Conservation (phyloP, 2,329 filamentous ascomycete species). For the Rhynchosporium secalis region DNA sequence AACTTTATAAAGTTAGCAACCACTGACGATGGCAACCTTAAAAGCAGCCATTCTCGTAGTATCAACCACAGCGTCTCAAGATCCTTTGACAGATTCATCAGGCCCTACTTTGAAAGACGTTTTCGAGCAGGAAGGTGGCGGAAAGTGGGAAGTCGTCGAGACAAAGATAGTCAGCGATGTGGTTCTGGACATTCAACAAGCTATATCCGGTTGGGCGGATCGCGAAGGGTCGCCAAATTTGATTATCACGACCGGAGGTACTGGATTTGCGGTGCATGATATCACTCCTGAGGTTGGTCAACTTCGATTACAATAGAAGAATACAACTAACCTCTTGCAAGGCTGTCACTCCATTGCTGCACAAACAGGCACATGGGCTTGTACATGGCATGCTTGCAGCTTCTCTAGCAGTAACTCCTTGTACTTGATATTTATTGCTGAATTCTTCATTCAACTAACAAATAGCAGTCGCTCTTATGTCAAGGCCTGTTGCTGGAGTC, state of each 20-base stretch:
- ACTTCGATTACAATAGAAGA: slow-evolving; percentile 1
- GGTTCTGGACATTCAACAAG: slow-evolving; percentile 70
- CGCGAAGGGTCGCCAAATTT: slow-evolving; percentile 64
- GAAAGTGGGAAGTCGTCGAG: slow-evolving; percentile 69
- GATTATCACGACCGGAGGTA: slow-evolving; percentile 87
- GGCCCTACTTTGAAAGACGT: slow-evolving; percentile 66
- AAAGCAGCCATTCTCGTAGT: slow-evolving; percentile 80
- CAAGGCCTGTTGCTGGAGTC: slow-evolving; percentile 86
- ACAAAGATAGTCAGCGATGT: slow-evolving; percentile 80
- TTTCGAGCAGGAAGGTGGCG: slow-evolving; percentile 64
- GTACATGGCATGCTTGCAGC: slow-evolving; percentile 93
- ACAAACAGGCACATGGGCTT: slow-evolving; percentile 84
- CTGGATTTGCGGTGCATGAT: slow-evolving; percentile 85
- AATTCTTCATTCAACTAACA: slow-evolving; percentile 31
- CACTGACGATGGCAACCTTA: slow-evolving; percentile 48
- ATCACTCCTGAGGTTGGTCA: slow-evolving; percentile 77
- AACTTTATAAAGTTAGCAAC: no score
- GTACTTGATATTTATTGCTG: slow-evolving; percentile 51
- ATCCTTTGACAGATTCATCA: slow-evolving; percentile 77
- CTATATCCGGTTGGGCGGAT: slow-evolving; percentile 74
- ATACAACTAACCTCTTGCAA: slow-evolving; percentile 40
- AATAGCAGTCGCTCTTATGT: slow-evolving; percentile 85
- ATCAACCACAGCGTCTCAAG: slow-evolving; percentile 82
- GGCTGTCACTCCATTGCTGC: slow-evolving; percentile 76
- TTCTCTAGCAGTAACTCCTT: slow-evolving; percentile 84